phyloP scores from a whole-genome alignment of 768 basidiomycete genomes.

The Russula brevipes region DNA sequence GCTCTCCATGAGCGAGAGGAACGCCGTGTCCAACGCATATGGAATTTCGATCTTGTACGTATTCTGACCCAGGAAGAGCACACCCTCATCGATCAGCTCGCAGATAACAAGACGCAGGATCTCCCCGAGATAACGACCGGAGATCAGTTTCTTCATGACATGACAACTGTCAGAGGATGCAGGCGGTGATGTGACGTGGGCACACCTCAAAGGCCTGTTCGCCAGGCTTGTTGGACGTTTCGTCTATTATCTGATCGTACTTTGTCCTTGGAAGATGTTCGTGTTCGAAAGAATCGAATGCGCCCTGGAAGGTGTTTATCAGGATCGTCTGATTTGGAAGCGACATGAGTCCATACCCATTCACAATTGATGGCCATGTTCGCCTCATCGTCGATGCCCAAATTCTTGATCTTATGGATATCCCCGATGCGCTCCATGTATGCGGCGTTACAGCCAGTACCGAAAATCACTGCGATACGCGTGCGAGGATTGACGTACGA shows the following conservation, averaged over 20 bases:
- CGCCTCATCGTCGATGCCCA: slow-evolving; percentile 59
- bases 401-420: slow-evolving; percentile 76
- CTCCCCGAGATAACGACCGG: slow-evolving; percentile 93
- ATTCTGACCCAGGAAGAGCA: slow-evolving; percentile 96
- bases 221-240: slow-evolving; percentile 91
- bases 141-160: slow-evolving; percentile 73
- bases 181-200: not conserved
- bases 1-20: slow-evolving; percentile 95
- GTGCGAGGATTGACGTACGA: slow-evolving; percentile 90
- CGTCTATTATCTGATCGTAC: slow-evolving; percentile 89
- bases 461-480: slow-evolving; percentile 94
- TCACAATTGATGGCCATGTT: slow-evolving; percentile 97
- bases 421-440: slow-evolving; percentile 89
- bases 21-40: slow-evolving; percentile 93
- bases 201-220: slow-evolving; percentile 89
- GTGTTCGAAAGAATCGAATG: slow-evolving; percentile 94
- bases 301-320: slow-evolving; percentile 52
- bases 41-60: slow-evolving; percentile 97
- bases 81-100: slow-evolving; percentile 94
- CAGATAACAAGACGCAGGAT: slow-evolving; percentile 91
- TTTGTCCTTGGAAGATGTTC: slow-evolving; percentile 93
- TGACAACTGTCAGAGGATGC: not conserved
- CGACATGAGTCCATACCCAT: slow-evolving; percentile 54
- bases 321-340: not conserved
- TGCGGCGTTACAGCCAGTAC: slow-evolving; percentile 97